Base-by-base conservation (phyloP, 2,329 filamentous ascomycete species). In the Sporothrix inflata region DNA sequence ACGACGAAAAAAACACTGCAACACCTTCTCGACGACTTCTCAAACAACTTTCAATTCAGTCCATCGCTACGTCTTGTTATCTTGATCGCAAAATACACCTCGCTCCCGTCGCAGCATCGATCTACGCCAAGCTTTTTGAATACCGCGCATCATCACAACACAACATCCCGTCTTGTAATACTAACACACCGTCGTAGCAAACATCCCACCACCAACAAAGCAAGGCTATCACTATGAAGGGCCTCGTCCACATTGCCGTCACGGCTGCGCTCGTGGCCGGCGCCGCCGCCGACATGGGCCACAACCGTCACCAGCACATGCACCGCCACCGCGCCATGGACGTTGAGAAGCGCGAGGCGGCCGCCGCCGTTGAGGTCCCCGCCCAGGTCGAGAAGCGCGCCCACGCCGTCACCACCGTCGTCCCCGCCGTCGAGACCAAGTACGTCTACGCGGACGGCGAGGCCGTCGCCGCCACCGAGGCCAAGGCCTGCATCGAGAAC, bases 391-490 rank as follows among this genome's bases (percentile, higher is more conserved):
- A 87, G 78, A 85, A 84, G 81, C 85, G 84, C 72, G 81, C 78
- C 38, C 81, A 82, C 19, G 82, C 84, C 66, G 83, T 87, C 72
- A 83, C 82, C 72, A 86, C 88, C 70, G 85, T 87, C 71, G 86
- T 90, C 68, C 83, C 86, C 55, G 86, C 90, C 42, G 90, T 89
- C 69, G 87, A 90, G 76, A 88, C 90, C 71, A 87, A 91, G 72
- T 98, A 94, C 82, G 86, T 80, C 34, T 75, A 91, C 79, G 84
- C 94, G 70, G 88, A 91, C 74, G 91, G 90, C 74, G 77, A 89
- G 78, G 75, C 83, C 45, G 86, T 97, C 76, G 84, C 85, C 70
- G 82, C 87, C 73, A 81, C 87, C 0, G 87, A 94, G 73, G 94
- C 94, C 70, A 86, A 91, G 82, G 79, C 88, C 71, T 93, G 94